Evolutionary conservation across 2,329 filamentous ascomycete species (phyloP), one percentile per base, ranked within the genome.

Genomic region (Decorospora gaudefroyi): DNA sequence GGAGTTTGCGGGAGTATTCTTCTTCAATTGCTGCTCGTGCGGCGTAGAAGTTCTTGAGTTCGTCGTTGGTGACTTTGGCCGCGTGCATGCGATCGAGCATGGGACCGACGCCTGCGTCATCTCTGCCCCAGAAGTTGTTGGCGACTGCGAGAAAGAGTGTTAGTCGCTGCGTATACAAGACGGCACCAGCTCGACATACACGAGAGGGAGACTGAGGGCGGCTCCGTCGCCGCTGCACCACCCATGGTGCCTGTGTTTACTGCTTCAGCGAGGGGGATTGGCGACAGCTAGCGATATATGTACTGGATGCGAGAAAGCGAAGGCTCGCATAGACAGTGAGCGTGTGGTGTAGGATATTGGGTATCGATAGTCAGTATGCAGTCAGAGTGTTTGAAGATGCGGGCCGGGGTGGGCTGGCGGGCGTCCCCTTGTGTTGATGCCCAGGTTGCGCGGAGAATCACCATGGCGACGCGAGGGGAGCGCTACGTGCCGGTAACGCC

Each of bases 51-150:
- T 86, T 78, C 67, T 88, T 92, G 36, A 99, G 73, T 74, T 99
- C 93, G 72, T 99, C 95, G 27, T 62, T 62, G 17, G 93, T 96
- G 63, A 87, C 84, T 77, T 99, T 99, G 34, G 93, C 90, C 72
- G 85, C 86, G 67, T 90, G 86, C 90, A 99, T 95, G 65, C 93
- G 92, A 70, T 92, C 89, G 19, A 99, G 80, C 65, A 99, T 82
- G 46, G 93, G 95, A 31, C 80, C 80, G 65, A 99, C 91, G 68
- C 93, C 95, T 37, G 92, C 93, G 78, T 99, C 93, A 71, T 97
- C 92, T 78, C 95, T 97, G 54, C 93, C 93, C 93, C 93, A 99
- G 73, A 99, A 99, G 71, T 99, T 99, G 76, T 99, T 99, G 64
- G 93, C 92, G 76, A 99, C 91, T 91, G 56, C 12, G 10, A 23